Evolutionary conservation across 164 flowering plant genomes (phyloP).

Genomic region (Paratinospora sagittata): DNA sequence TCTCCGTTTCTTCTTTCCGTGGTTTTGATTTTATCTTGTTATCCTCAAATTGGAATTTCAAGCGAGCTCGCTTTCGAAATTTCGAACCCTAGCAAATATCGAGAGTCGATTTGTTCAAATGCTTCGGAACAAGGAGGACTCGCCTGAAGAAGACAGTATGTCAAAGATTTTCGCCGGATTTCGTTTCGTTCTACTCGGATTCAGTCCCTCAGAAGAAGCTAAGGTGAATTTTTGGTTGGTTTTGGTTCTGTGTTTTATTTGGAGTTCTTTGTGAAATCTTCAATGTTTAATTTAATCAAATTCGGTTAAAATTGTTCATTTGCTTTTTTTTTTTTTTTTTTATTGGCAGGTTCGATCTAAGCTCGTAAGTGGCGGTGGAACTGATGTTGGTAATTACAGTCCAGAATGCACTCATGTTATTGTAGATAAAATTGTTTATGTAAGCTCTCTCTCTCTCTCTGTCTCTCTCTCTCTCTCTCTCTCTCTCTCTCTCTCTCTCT

Average conservation of each 20-base stretch:
- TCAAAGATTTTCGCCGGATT: slow-evolving; percentile 38
- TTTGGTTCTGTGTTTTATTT: neutral
- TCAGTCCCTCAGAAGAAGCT: slow-evolving; percentile 32
- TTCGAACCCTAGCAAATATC: neutral
- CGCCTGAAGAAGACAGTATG: neutral
- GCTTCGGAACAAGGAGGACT: neutral
- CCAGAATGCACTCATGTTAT: slow-evolving; percentile 73
- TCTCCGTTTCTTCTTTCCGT: slow-evolving; percentile 2
- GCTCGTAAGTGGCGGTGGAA: slow-evolving; percentile 65
- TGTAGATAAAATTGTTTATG: slow-evolving; percentile 62
- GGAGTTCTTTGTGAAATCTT: neutral
- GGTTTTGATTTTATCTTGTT: neutral
- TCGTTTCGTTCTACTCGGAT: slow-evolving; percentile 60
- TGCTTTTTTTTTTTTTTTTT: neutral
- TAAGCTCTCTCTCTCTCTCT: slow-evolving; percentile 25
- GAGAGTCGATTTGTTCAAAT: neutral
- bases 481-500: no score
- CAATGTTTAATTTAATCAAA: neutral
- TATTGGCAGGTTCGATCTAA: slow-evolving; percentile 42
- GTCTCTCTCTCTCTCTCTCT: neutral
- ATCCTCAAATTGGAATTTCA: neutral
- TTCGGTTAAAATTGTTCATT: neutral
- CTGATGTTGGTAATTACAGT: slow-evolving; percentile 46
- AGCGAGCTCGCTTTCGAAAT: neutral
- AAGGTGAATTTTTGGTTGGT: slow-evolving; percentile 21